phyloP scores from a whole-genome alignment of 225 moss, liverwort and hornwort species.

The Straminergon stramineum region DNA sequence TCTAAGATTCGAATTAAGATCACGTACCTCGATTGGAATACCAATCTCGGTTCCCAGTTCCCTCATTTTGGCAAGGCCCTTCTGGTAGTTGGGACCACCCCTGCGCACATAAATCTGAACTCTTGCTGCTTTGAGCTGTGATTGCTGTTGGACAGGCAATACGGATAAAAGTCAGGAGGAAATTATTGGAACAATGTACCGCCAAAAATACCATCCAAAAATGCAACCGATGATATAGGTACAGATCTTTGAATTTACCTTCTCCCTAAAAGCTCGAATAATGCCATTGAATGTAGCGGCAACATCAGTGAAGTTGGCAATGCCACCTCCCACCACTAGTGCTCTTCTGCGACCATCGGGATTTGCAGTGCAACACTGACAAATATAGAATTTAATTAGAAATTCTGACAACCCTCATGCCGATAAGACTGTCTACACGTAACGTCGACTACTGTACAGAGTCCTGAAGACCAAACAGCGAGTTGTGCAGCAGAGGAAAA shows the following conservation, averaged over 20 bases:
- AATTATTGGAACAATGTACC: neutral
- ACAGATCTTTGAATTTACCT: conserved; percentile 33
- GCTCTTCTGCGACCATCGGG: conserved; percentile 86
- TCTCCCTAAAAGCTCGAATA: conserved; percentile 86
- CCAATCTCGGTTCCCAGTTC: conserved; percentile 72
- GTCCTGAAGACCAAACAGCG: neutral
- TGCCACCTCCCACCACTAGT: conserved; percentile 83
- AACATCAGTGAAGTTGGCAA: conserved; percentile 98
- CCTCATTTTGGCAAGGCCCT: conserved; percentile 87
- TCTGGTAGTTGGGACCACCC: conserved; percentile 95
- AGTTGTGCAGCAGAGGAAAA: neutral
- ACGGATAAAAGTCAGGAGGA: neutral
- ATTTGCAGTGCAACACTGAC: conserved; percentile 84
- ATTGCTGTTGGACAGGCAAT: conserved; percentile 42
- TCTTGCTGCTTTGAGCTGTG: conserved; percentile 81
- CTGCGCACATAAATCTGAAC: conserved; percentile 89
- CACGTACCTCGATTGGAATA: conserved; percentile 64
- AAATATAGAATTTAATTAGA: neutral
- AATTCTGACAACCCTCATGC: neutral
- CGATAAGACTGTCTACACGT: neutral
- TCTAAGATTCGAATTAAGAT: neutral
- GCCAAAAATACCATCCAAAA: neutral
- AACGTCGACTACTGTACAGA: neutral
- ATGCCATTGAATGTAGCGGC: conserved; percentile 94
- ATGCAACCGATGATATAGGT: neutral